phyloP scores from a whole-genome alignment of 2,329 filamentous ascomycete species.

The Ramichloridium luteum region DNA sequence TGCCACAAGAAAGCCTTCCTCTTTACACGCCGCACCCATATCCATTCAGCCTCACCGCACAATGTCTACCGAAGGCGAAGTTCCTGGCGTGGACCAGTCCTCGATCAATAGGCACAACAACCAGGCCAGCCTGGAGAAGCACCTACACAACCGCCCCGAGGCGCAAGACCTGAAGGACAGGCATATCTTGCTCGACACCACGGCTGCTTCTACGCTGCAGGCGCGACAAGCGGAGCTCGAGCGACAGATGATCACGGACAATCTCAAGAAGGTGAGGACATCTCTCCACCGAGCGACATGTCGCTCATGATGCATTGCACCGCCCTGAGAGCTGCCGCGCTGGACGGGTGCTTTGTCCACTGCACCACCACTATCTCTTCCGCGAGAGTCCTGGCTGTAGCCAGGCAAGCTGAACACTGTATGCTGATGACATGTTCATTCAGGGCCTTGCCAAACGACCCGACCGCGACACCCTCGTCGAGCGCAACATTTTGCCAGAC shows the following conservation, averaged over 20 bases:
- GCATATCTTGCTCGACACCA: slow-evolving; percentile 56
- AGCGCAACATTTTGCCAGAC: slow-evolving; percentile 77
- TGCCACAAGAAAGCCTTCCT: too few relatives aligned
- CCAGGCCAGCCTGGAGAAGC: slow-evolving; percentile 13
- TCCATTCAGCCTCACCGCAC: too few relatives aligned
- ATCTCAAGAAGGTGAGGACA: slow-evolving; percentile 43
- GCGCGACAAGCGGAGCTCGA: slow-evolving; percentile 50
- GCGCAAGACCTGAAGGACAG: slow-evolving; percentile 49
- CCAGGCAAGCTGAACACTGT: too few relatives aligned
- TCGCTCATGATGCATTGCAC: too few relatives aligned
- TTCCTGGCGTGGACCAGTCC: background rate
- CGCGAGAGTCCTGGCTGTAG: too few relatives aligned
- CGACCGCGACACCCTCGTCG: slow-evolving; percentile 63
- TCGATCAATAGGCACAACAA: background rate
- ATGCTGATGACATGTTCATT: background rate
- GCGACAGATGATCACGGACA: slow-evolving; percentile 50
- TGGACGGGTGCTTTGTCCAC: too few relatives aligned
- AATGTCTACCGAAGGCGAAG: too few relatives aligned
- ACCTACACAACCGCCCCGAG: slow-evolving; percentile 36
- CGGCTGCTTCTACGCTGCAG: slow-evolving; percentile 55
- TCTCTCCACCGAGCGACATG: too few relatives aligned
- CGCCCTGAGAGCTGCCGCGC: too few relatives aligned
- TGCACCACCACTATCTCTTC: background rate
- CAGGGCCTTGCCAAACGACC: slow-evolving; percentile 47
- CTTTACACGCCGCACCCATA: too few relatives aligned